Evolutionary conservation across 1,284 basidiomycete genomes (phyloP), one percentile per base, ranked within the genome.

Genomic region (Tilletia caries): DNA sequence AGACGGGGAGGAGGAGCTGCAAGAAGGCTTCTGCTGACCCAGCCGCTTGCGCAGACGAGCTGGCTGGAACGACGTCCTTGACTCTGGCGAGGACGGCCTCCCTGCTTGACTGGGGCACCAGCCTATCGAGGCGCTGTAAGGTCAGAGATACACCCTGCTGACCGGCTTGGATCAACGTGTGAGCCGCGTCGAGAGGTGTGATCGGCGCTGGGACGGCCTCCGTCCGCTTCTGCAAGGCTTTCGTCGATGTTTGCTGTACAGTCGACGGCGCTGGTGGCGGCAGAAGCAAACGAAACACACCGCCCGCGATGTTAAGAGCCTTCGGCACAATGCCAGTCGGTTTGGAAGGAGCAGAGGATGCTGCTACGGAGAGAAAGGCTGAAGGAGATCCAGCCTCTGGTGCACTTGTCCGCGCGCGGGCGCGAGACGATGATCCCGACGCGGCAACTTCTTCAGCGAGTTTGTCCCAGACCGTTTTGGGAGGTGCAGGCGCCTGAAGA

Each of bases 401-500:
- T 10, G 1, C 32, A 13, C 8, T 23, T 2, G 37, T 41, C 2
- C 15, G 37, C 15, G 37, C 2, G 15, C 10, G 8, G 37, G 10
- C 37, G 8, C 15, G 37, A 15, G 37, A 41, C 8, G 37, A 41
- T 41, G 37, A 41, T 6, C 58, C 58, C 10, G 29, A 29, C 12
- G 58, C 8, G 10, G 58, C 58, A 15, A 62, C 58, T 62, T 62
- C 58, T 23, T 62, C 58, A 15, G 58, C 58, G 18, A 62, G 58
- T 29, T 62, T 62, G 58, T 62, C 58, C 58, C 58, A 62, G 15
- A 62, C 58, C 58, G 58, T 33, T 15, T 34, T 62, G 10, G 58
- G 33, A 37, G 58, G 27, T 33, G 58, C 15, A 18, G 58, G 58
- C 6, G 32, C 34, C 32, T 62, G 27, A 29, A 32, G 32, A 29